Evolutionary conservation across 768 basidiomycete species (phyloP), one percentile per base, ranked within the genome.

Genomic region (Daedaleopsis sinensis): DNA sequence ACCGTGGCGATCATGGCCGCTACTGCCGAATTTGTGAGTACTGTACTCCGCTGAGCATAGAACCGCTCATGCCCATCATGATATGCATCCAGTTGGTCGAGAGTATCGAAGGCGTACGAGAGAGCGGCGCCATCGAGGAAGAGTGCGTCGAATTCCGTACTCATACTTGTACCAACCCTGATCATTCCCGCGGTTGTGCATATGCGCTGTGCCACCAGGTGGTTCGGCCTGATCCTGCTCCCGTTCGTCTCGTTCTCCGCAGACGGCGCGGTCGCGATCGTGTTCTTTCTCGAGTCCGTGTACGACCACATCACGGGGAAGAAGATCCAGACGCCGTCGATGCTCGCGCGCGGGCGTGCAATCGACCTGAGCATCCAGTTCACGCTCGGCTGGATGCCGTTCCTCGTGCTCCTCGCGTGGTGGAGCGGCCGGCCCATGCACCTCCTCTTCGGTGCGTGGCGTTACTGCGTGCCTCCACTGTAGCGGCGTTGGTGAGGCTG

Each of bases 311-410:
- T 81, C 63, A 74, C 82, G 67, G 68, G 70, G 10, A 70, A 73
- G 42, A 71, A 76, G 5, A 75, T 76, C 0, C 75, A 69, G 42
- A 66, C 82, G 16, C 87, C 87, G 1, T 76, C 78, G 6, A 79
- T 80, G n/a, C 74, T 90, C 23, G 90, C 90, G 0, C 84, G 84
- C 68, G 87, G 80, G 0, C 80, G 85, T 23, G 85, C 89, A 5
- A 92, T 92, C 59, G 90, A 92, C 69, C 79, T 91, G 48, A 87
- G 85, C 67, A 90, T 91, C 58, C 90, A 92, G 67, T 91, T 92
- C 71, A 80, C 80, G n/a, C 77, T 91, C 12, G 89, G 90, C 72
- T 92, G 90, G 90, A 88, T 87, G 83, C 90, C 90, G 0, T 79
- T 90, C 65, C 70, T 91, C 44, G 82, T 88, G 5, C 68, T 92